phyloP scores from a whole-genome alignment of 1,284 basidiomycete genomes.

The Pterulicium gracile region DNA sequence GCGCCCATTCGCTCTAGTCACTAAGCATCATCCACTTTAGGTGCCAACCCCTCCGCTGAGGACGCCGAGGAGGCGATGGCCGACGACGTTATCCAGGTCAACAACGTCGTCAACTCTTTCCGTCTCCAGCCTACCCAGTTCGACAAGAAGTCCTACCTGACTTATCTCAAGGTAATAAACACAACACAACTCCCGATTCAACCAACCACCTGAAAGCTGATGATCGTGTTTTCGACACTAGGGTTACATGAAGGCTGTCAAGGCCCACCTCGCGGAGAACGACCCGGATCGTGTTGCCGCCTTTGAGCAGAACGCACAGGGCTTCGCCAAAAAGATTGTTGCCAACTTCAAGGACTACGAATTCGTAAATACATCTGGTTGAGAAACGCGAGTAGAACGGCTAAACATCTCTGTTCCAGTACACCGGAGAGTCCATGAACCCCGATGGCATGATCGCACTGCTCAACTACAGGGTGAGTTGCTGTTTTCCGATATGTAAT shows the following conservation, averaged over 20 bases:
- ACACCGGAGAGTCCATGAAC: conserved; percentile 82
- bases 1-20: neutral
- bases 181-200: conserved; percentile 7
- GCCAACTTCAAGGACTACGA: conserved; percentile 88
- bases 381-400: conserved; percentile 4
- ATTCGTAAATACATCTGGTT: conserved; percentile 44
- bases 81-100: conserved; percentile 68
- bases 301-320: conserved; percentile 80
- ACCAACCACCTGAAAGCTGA: neutral
- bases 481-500: too few species aligned
- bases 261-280: conserved; percentile 32
- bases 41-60: conserved; percentile 88
- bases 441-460: conserved; percentile 85
- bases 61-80: conserved; percentile 80
- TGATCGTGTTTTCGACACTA: too few species aligned
- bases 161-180: conserved; percentile 71
- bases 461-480: conserved; percentile 68
- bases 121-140: conserved; percentile 78
- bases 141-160: conserved; percentile 87
- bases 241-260: conserved; percentile 39
- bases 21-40: conserved; percentile 24
- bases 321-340: conserved; percentile 82
- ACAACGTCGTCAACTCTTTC: conserved; percentile 92
- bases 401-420: conserved; percentile 36
- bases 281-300: conserved; percentile 62